phyloP scores from a whole-genome alignment of 2,329 filamentous ascomycete genomes.

The Sporothrix brasiliensis region DNA sequence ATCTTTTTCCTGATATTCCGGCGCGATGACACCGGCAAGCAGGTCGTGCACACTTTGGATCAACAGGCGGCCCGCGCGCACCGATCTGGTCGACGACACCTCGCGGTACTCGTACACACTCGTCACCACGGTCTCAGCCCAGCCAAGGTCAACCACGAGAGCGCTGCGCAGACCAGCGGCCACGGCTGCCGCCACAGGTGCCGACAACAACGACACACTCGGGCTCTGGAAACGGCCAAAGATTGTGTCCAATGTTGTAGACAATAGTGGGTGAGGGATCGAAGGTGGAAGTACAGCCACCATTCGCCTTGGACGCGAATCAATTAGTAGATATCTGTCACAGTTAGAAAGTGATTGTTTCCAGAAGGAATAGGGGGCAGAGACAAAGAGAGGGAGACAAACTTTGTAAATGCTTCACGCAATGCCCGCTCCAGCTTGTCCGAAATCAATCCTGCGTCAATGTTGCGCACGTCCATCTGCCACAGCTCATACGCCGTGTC shows the following conservation, averaged over 20 bases:
- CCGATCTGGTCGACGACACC: slow-evolving; percentile 68
- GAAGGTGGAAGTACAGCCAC: slow-evolving; percentile 66
- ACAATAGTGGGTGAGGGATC: slow-evolving; percentile 36
- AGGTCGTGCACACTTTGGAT: slow-evolving; percentile 69
- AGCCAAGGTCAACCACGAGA: slow-evolving; percentile 86
- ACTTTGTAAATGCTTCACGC: slow-evolving; percentile 80
- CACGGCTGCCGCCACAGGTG: slow-evolving; percentile 71
- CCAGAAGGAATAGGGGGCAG: background rate
- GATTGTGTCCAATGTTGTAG: slow-evolving; percentile 72
- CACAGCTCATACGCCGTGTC: slow-evolving; percentile 73
- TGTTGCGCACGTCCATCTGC: slow-evolving; percentile 69
- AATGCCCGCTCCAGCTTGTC: slow-evolving; percentile 85
- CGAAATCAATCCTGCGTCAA: slow-evolving; percentile 77
- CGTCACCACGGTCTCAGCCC: slow-evolving; percentile 85
- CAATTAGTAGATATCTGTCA: slow-evolving; percentile 65
- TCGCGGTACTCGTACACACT: slow-evolving; percentile 90
- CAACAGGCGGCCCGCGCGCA: slow-evolving; percentile 73
- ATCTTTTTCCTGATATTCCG: slow-evolving; percentile 36
- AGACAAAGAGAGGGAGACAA: slow-evolving; percentile 44
- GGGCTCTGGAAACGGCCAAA: slow-evolving; percentile 82
- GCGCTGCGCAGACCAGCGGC: slow-evolving; percentile 85
- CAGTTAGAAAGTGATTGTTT: background rate
- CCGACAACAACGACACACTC: slow-evolving; percentile 77
- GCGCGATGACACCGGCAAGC: slow-evolving; percentile 50
- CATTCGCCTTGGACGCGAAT: slow-evolving; percentile 74